Evolutionary conservation across 306 rosid genomes (phyloP).

Genomic region (Cyamopsis tetragonoloba): DNA sequence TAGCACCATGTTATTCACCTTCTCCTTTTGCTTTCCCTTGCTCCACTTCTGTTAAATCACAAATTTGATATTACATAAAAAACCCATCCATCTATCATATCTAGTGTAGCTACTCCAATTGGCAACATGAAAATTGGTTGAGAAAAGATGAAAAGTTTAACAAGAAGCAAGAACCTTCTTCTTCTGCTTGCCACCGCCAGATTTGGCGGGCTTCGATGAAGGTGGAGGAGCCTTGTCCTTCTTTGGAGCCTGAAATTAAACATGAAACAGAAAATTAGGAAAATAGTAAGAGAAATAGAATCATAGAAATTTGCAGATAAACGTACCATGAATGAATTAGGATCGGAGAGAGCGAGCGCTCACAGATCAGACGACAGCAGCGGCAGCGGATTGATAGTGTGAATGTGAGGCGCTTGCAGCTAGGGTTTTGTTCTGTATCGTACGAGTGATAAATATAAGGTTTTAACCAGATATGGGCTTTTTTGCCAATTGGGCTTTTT

Average conservation of each 20-base stretch:
- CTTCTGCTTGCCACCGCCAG: conserved; percentile 82
- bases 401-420: background rate
- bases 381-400: too few relatives aligned
- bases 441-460: background rate
- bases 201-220: conserved; percentile 70
- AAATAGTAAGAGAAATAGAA: background rate
- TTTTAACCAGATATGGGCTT: too few relatives aligned
- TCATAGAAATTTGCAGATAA: background rate
- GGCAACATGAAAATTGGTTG: background rate
- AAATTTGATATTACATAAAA: background rate
- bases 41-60: conserved; percentile 60
- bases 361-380: background rate
- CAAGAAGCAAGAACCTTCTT: conserved; percentile 45
- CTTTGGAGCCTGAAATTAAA: conserved; percentile 60
- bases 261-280: background rate
- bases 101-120: background rate
- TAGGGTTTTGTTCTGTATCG: conserved; percentile 32
- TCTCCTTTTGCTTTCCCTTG: conserved; percentile 87
- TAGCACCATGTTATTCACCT: conserved; percentile 77
- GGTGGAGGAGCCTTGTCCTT: conserved; percentile 79
- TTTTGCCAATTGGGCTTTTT: too few relatives aligned
- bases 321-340: conserved; percentile 29
- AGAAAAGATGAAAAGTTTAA: background rate
- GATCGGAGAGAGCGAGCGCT: background rate
- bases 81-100: background rate